A percentile compares a stretch with the other conserved stretches of the same genome.
Evolutionary conservation across 163 green algal genomes (phyloP).

Genomic region (Coccomyxa subellipsoidea): DNA sequence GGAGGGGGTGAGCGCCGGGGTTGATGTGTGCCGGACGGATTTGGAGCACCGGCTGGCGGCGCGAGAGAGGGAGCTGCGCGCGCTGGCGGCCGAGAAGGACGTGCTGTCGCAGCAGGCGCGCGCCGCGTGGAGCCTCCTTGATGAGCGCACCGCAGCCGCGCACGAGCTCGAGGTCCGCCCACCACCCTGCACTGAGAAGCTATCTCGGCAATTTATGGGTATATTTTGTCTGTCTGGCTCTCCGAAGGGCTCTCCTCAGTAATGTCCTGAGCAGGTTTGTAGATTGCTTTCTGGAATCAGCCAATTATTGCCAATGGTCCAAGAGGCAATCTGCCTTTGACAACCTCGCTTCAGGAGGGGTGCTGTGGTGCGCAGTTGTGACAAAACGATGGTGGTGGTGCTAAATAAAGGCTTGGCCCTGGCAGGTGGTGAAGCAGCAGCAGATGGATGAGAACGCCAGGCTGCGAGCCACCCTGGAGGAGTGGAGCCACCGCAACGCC

Average conservation of each 20-base stretch:
- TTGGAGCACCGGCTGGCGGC: constrained; percentile 18
- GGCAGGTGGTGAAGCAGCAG: constrained; percentile 19
- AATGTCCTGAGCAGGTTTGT: no score
- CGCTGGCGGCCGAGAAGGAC: constrained; percentile 17
- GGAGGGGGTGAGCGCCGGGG: neutral
- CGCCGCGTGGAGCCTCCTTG: constrained; percentile 6
- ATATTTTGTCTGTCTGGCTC: no score
- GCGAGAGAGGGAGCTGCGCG: constrained; percentile 16
- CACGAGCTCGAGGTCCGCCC: constrained; percentile 2
- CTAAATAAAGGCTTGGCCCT: neutral
- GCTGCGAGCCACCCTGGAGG: constrained; percentile 18
- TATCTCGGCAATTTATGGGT: no score
- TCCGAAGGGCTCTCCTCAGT: no score
- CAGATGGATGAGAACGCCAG: constrained; percentile 17
- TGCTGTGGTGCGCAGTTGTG: no score
- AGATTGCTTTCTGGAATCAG: no score
- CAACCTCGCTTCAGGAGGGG: no score
- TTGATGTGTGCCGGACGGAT: neutral
- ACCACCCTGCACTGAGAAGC: neutral
- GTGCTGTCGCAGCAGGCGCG: constrained; percentile 9
- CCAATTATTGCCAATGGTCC: no score
- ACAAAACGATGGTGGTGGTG: neutral
- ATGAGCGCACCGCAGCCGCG: constrained; percentile 7
- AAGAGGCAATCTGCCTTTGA: no score
- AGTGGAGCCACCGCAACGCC: constrained; percentile 17